Evolutionary conservation across 768 basidiomycete species (phyloP), one percentile per base, ranked within the genome.

Genomic region (Neoboletus subvelutipes): DNA sequence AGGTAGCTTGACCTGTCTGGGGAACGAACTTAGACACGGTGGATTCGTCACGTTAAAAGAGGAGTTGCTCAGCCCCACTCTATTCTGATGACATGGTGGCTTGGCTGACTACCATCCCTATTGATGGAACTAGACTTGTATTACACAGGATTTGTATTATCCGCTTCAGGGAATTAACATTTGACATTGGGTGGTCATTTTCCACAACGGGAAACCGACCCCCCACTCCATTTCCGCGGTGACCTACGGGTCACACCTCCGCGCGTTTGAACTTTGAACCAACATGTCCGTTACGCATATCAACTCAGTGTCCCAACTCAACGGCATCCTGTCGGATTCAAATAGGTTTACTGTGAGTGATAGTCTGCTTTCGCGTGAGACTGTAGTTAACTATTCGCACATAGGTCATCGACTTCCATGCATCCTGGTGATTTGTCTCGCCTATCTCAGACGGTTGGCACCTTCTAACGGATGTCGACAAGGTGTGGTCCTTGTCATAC

Each of bases 401-500:
- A 24, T 47, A 90, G 89, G 86, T 93, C 57, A 90, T 93, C 58
- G 91, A 93, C 73, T 93, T 93, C 66, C 88, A 92, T 70, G 91
- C 91, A 54, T 81, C 85, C 58, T 93, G 91, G 91, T 90, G 61
- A 61, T 74, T 62, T 41, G 7, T 56, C 36, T 58, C 49, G 15
- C 28, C 46, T 43, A 45, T 49, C 26, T 52, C 24, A 45, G n/a
- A 20, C 52, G 20, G 26, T 56, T 47, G 50, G n/a, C 41, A 34
- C 2, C n/a, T 48, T 54, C 58, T 68, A 45, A 55, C 31, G 42
- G 8, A 48, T 55, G 17, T 45, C 45, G 39, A 40, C 58, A 61
- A 92, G 90, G 92, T 93, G 91, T 78, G 86, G 88, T 2, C 92
- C 92, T 36, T 94, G 91, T 68, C 89, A 90, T 71, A 78, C 79